Conservation (phyloP, 2,329 filamentous ascomycete species). For the Pyricularia sp. region DNA sequence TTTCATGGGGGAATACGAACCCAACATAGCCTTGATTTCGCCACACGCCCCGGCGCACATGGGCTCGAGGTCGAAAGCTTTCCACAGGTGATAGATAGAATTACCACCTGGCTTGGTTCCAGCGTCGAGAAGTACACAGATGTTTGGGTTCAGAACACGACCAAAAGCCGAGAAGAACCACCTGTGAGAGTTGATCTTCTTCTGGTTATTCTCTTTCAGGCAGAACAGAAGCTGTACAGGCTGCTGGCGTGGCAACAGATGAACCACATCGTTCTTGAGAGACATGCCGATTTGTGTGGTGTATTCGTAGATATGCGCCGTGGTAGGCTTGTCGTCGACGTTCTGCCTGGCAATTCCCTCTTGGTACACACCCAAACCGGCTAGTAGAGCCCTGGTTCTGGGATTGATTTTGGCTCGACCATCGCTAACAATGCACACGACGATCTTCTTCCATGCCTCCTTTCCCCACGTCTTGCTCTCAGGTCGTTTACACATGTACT, state of each 20-base stretch:
- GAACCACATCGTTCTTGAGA: slow-evolving; percentile 81
- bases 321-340: slow-evolving; percentile 92
- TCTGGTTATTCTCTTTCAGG: slow-evolving; percentile 98
- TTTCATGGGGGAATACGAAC: slow-evolving; percentile 36
- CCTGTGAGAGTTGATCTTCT: slow-evolving; percentile 98
- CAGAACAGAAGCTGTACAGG: slow-evolving; percentile 97
- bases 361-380: slow-evolving; percentile 92
- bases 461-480: slow-evolving; percentile 97
- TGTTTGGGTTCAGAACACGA: slow-evolving; percentile 81
- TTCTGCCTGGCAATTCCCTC: slow-evolving; percentile 98
- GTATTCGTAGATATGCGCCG: slow-evolving; percentile 95
- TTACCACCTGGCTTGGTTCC: slow-evolving; percentile 88
- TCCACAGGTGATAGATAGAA: slow-evolving; percentile 97
- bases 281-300: slow-evolving; percentile 76
- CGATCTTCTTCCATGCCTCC: slow-evolving; percentile 99
- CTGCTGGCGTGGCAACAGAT: slow-evolving; percentile 71
- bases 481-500: slow-evolving; percentile 89
- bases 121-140: slow-evolving; percentile 90
- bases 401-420: slow-evolving; percentile 95
- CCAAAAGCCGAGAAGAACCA: slow-evolving; percentile 99
- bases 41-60: slow-evolving; percentile 97
- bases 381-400: slow-evolving; percentile 75
- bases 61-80: slow-evolving; percentile 92
- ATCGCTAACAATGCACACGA: slow-evolving; percentile 94
- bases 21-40: slow-evolving; percentile 98